Percentiles rank a stretch among this genome's conserved stretches.
phyloP scores from a whole-genome alignment of 495 filamentous ascomycete genomes.

The Aspergillus panamensis region DNA sequence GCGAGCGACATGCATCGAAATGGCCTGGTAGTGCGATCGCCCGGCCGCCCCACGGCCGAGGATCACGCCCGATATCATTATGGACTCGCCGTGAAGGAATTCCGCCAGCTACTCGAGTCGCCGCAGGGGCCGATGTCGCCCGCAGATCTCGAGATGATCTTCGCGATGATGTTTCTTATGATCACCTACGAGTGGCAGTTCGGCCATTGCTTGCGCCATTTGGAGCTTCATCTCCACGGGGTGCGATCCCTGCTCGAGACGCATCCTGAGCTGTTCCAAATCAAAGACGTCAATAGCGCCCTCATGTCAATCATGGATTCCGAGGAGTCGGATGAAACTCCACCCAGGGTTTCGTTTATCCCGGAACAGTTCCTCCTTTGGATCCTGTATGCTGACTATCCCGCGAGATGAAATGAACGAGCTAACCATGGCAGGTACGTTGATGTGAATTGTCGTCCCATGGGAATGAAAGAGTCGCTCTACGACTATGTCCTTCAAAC shows the following conservation, averaged over 20 bases:
- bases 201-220: constrained; percentile 39
- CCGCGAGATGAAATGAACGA: too few species aligned
- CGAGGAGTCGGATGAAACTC: constrained; percentile 15
- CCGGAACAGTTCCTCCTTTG: constrained; percentile 41
- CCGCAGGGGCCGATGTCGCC: constrained; percentile 29
- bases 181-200: constrained; percentile 44
- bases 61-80: constrained; percentile 43
- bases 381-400: constrained; percentile 31
- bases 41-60: constrained; percentile 34
- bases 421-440: constrained; percentile 33
- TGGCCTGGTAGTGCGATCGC: constrained; percentile 28
- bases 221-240: constrained; percentile 41
- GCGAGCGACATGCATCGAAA: constrained; percentile 43
- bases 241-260: constrained; percentile 40
- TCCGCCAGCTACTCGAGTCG: constrained; percentile 39
- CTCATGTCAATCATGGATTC: constrained; percentile 28
- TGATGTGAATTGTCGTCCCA: constrained; percentile 34
- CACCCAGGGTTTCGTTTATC: constrained; percentile 35
- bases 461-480: constrained; percentile 37
- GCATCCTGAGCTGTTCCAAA: constrained; percentile 37
- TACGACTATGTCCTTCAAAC: constrained; percentile 38
- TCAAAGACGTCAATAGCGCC: constrained; percentile 35
- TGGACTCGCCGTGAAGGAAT: constrained; percentile 41
- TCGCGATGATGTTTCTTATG: constrained; percentile 45
- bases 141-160: constrained; percentile 36